These are phyloP conservation scores for Strigomonas culicis DNA, from an alignment of 208 protist species.

Conservation along the genomic window DNA sequence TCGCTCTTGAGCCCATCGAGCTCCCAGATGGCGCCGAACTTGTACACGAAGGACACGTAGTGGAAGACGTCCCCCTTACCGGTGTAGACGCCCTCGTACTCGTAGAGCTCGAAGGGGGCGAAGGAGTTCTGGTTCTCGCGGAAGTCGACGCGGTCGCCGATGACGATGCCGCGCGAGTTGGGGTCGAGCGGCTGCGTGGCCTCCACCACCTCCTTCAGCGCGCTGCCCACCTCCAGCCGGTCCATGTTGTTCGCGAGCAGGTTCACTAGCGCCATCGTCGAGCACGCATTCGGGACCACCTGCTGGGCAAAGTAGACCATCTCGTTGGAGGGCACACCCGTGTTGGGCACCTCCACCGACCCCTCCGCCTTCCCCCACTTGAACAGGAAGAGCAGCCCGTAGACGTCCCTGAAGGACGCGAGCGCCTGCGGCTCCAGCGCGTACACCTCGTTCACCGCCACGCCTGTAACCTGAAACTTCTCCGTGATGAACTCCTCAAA, in stretches of 20 bases:
- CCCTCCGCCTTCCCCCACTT: conserved; percentile 85
- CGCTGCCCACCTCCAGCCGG: conserved; percentile 88
- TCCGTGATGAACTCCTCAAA: conserved; percentile 96
- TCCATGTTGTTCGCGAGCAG: conserved; percentile 92
- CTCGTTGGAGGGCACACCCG: conserved; percentile 6
- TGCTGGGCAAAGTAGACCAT: conserved; percentile 96
- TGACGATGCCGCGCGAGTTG: conserved; percentile 60
- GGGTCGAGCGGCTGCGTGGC: conserved; percentile 73
- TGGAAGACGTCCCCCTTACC: conserved; percentile 92
- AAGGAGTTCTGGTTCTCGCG: conserved; percentile 96
- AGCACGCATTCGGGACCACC: conserved; percentile 96
- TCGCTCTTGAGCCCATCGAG: conserved; percentile 96
- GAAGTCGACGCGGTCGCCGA: conserved; percentile 84
- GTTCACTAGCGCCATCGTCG: conserved; percentile 97
- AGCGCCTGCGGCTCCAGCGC: conserved; percentile 79
- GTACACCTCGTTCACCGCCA: conserved; percentile 96
- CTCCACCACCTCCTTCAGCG: conserved; percentile 74
- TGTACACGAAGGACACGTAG: conserved; percentile 95
- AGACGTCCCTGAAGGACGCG: conserved; percentile 59
- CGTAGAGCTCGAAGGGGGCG: conserved; percentile 30
- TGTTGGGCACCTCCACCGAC: conserved; percentile 30
- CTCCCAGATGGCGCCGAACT: conserved; percentile 95
- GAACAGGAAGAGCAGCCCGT: conserved; percentile 97
- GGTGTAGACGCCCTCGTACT: conserved; percentile 17
- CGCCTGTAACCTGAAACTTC: conserved; percentile 91